Conservation (phyloP, 495 filamentous ascomycete species). For the Hypoxylon crocopeplum region DNA sequence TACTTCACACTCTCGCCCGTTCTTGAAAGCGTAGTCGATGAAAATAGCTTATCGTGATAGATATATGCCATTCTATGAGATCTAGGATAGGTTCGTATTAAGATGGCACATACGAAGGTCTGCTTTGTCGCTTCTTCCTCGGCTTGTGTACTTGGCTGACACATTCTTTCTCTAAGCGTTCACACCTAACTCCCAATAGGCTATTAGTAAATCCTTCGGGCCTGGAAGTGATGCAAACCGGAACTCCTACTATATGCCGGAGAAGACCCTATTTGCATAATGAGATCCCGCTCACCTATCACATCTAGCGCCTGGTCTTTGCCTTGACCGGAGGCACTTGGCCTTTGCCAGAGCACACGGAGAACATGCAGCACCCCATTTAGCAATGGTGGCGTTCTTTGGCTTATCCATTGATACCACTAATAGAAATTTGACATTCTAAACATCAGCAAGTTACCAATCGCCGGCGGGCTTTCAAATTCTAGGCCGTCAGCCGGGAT, state of each 20-base stretch:
- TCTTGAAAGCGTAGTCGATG: too few species aligned
- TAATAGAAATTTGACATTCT: background rate
- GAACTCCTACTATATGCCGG: background rate
- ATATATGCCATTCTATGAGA: too few species aligned
- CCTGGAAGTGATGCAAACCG: background rate
- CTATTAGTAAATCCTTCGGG: constrained; percentile 9
- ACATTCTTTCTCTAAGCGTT: constrained; percentile 45
- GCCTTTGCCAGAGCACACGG: constrained; percentile 46
- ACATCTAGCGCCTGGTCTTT: constrained; percentile 25
- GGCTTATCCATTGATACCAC: constrained; percentile 23
- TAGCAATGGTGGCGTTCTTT: constrained; percentile 32
- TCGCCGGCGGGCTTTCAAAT: constrained; percentile 34
- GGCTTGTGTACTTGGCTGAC: constrained; percentile 40
- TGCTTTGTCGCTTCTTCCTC: constrained; percentile 45
- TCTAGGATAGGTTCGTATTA: background rate
- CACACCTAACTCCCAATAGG: constrained; percentile 31
- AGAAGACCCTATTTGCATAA: too few species aligned
- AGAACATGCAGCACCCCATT: constrained; percentile 48
- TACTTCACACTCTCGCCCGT: too few species aligned
- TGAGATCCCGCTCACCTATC: constrained; percentile 34
- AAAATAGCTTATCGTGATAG: too few species aligned
- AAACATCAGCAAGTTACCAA: constrained; percentile 5
- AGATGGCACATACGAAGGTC: constrained; percentile 43
- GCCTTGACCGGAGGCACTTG: constrained; percentile 38
- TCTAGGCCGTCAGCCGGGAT: constrained; percentile 13